Percentiles rank a stretch among this genome's conserved stretches.
phyloP scores from a whole-genome alignment of 1,284 basidiomycete species.

The Pulveroboletus sp. region DNA sequence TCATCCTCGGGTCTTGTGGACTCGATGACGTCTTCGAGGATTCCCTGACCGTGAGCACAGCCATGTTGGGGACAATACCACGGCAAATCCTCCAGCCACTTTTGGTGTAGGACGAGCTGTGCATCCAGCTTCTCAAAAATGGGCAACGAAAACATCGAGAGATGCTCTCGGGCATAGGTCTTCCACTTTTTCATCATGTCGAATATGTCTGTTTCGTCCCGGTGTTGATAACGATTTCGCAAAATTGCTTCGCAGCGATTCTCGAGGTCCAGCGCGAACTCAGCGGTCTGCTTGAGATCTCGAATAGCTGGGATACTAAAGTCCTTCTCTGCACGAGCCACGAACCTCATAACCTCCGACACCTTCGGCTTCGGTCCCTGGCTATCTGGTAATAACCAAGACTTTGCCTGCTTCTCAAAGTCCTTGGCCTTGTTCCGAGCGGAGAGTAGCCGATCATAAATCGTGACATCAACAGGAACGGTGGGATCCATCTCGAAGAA shows the following conservation, averaged over 20 bases:
- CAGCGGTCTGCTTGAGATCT: slow-evolving; percentile 66
- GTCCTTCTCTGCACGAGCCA: slow-evolving; percentile 70
- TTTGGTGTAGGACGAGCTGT: slow-evolving; percentile 63
- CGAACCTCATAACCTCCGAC: slow-evolving; percentile 64
- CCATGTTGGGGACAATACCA: slow-evolving; percentile 73
- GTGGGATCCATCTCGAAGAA: slow-evolving; percentile 59
- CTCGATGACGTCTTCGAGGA: slow-evolving; percentile 71
- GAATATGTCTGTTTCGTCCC: slow-evolving; percentile 63
- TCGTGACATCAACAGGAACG: slow-evolving; percentile 62
- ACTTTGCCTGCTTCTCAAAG: slow-evolving; percentile 72
- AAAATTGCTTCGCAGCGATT: slow-evolving; percentile 71
- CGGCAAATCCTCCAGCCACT: slow-evolving; percentile 71
- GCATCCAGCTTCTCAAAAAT: slow-evolving; percentile 68
- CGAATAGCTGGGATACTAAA: slow-evolving; percentile 65
- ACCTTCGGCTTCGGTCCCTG: slow-evolving; percentile 58
- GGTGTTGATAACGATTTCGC: slow-evolving; percentile 56
- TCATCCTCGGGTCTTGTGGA: slow-evolving; percentile 75
- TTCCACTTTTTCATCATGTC: slow-evolving; percentile 70
- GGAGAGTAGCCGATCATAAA: slow-evolving; percentile 61
- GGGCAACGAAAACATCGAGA: slow-evolving; percentile 70
- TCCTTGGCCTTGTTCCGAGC: slow-evolving; percentile 67
- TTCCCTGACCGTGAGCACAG: slow-evolving; percentile 56
- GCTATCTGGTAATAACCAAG: slow-evolving; percentile 61
- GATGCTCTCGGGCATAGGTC: slow-evolving; percentile 66
- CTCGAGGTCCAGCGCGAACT: slow-evolving; percentile 74